Conservation (phyloP, 1,284 basidiomycete genomes). For the Marasmius tenuissimus region DNA sequence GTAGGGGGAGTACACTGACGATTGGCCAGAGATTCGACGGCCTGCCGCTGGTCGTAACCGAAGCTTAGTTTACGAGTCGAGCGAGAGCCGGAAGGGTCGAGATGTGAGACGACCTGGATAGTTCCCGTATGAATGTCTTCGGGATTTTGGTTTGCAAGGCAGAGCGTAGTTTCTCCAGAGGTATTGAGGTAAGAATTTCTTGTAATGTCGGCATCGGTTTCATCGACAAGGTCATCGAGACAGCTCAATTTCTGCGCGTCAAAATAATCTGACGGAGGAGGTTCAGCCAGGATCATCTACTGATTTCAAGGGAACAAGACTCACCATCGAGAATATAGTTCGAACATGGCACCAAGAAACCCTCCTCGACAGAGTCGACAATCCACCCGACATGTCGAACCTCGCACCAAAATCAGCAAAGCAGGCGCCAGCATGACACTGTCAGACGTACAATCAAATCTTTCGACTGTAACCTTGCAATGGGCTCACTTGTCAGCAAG, state of each 20-base stretch:
- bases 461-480: conserved; percentile 3
- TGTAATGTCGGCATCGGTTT: no score
- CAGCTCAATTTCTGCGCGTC: neutral
- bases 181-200: no score
- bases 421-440: neutral
- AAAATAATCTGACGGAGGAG: neutral
- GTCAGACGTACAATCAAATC: conserved; percentile 6
- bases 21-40: no score
- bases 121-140: no score
- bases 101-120: no score
- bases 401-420: neutral
- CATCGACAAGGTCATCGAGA: no score
- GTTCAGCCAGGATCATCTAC: neutral
- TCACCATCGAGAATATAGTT: conserved; percentile 12
- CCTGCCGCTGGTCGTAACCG: no score
- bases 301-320: neutral
- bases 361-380: conserved; percentile 1
- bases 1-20: no score
- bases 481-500: neutral
- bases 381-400: conserved; percentile 12
- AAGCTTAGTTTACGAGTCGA: no score
- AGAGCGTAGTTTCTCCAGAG: no score
- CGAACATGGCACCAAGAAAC: conserved; percentile 4
- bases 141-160: no score
- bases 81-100: no score